Evolutionary conservation across 2,329 filamentous ascomycete genomes (phyloP).

Genomic region (Elsinoe fawcettii): DNA sequence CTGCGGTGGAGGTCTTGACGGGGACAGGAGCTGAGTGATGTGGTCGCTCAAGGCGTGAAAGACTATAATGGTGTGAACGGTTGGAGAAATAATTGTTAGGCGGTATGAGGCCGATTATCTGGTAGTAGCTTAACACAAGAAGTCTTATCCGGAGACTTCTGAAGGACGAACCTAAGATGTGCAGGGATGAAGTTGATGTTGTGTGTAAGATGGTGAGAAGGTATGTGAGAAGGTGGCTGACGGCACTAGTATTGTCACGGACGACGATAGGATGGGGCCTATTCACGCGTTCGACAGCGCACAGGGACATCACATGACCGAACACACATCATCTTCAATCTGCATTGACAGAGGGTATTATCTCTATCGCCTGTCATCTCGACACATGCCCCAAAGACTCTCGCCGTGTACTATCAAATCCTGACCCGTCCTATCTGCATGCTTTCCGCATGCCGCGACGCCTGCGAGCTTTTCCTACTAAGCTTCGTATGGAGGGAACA

Average conservation of each 20-base stretch:
- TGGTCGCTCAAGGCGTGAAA: neutral
- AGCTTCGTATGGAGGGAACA: no score
- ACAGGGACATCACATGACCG: neutral
- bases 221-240: neutral
- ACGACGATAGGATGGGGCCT: neutral
- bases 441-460: no score
- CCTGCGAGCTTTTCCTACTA: no score
- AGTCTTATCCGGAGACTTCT: no score
- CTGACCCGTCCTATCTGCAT: no score
- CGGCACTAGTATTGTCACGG: neutral
- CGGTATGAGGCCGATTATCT: neutral
- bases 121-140: no score
- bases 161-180: no score
- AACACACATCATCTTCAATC: neutral
- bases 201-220: neutral
- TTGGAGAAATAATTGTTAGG: neutral
- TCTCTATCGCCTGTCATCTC: no score
- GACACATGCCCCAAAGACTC: no score
- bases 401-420: no score
- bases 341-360: no score
- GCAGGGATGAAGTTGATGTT: no score
- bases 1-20: neutral
- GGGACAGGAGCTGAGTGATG: neutral
- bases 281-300: neutral
- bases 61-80: neutral